Base-by-base conservation (phyloP, 441 rosid genomes). In the Populus tomentosa region DNA sequence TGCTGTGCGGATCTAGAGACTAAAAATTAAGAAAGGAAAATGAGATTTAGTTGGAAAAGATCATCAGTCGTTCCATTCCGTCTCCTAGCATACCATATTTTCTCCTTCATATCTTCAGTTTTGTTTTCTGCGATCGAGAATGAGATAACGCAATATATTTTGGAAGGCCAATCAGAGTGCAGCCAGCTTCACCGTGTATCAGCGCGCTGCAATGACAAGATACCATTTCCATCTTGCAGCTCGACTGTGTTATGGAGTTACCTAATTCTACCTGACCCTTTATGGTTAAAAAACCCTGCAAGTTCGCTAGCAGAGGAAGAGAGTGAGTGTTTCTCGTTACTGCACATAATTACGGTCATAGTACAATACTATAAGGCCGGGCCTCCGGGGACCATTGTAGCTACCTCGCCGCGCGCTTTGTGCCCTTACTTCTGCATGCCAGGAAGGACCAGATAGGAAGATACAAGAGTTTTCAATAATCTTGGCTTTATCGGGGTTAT, bases 311-410 rank as follows among this genome's bases (percentile, higher is more conserved):
- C 56, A 26, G 59, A 50, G n/a, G 20, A 14, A 50, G 59, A 7
- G 20, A 50, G 59, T 50, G 59, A 33, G 59, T 50, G 59, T 50
- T 50, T 50, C 59, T 50, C 59, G n/a, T 50, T 16, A 40, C 11
- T 40, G 46, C 46, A 40, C 46, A 40, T 40, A 40, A 0, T 40
- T 40, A 18, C 8, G 61, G 21, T 53, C 28, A 8, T 72, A 14
- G 18, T 30, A 10, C 35, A 20, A 36, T 26, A 26, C 50, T 13
- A 20, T 3, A 35, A 53, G 69, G 11, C 32, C 32, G 32, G 32
- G 32, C 32, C 32, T 30, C 46, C 72, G 78, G 78, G 86, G 88
- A 82, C 86, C 88, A 82, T 64, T 30, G 38, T 81, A 73, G 73
- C 8, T 10, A 30, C 32, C 32, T 30, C 32, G 6, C 10, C 62